Percentiles rank a stretch among this genome's conserved stretches.
These are phyloP conservation scores for Pleurotus ostreatus DNA, from an alignment of 768 basidiomycete species.

Conservation along the genomic window DNA sequence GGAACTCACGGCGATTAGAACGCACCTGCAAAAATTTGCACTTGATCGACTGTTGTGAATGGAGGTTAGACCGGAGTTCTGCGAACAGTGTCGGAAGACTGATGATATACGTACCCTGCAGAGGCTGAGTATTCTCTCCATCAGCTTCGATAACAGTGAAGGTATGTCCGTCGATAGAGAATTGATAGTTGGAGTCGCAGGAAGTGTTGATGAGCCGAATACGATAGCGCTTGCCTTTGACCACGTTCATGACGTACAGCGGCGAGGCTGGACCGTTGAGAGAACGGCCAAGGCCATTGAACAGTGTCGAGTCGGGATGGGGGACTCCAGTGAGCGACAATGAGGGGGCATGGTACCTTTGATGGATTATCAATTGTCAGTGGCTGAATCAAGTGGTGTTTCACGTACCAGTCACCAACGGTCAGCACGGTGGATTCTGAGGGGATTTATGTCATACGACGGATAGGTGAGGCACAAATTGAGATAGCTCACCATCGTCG, in stretches of 20 bases:
- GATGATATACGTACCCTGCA: slow-evolving; percentile 16
- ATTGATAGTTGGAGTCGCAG: slow-evolving; percentile 27
- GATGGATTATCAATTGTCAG: not conserved
- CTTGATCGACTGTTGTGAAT: slow-evolving; percentile 21
- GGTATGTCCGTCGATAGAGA: slow-evolving; percentile 23
- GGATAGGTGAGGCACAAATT: slow-evolving; percentile 9
- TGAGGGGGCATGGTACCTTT: slow-evolving; percentile 4
- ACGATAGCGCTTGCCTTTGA: slow-evolving; percentile 38
- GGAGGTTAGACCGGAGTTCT: slow-evolving; percentile 22
- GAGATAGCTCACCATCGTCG: not conserved
- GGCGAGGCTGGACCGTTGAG: slow-evolving; percentile 26
- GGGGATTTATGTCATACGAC: slow-evolving; percentile 19
- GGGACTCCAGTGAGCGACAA: not conserved
- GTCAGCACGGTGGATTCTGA: not conserved
- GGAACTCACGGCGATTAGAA: not conserved
- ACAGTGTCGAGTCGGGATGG: slow-evolving; percentile 15
- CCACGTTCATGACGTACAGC: slow-evolving; percentile 36
- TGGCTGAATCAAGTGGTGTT: slow-evolving; percentile 1
- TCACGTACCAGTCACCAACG: not conserved
- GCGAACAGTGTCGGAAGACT: slow-evolving; percentile 12
- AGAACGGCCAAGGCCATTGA: slow-evolving; percentile 41
- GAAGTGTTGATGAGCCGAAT: slow-evolving; percentile 40
- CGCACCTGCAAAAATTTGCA: not conserved
- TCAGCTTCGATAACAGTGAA: slow-evolving; percentile 32
- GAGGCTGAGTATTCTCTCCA: slow-evolving; percentile 21